Conservation (phyloP, 305 asterid genomes). For the Solanum hybrid region DNA sequence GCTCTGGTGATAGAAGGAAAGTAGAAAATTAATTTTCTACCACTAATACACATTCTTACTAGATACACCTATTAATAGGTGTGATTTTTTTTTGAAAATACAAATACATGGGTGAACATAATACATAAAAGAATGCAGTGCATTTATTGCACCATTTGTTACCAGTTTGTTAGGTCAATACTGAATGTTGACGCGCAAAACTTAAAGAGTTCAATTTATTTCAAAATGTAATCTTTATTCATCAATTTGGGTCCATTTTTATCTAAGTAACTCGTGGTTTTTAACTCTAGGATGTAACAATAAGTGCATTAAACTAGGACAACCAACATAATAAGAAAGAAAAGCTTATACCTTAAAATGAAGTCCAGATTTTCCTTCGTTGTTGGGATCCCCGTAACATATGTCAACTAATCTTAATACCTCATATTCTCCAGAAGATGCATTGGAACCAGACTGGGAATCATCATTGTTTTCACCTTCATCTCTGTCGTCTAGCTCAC, state of each 20-base stretch:
- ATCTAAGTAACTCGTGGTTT: neutral
- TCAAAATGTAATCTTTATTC: neutral
- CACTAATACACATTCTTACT: neutral
- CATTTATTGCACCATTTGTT: neutral
- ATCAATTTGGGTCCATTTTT: neutral
- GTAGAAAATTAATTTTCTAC: neutral
- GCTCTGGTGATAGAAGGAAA: neutral
- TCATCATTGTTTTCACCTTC: constrained; percentile 8
- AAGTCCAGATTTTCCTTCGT: constrained; percentile 41
- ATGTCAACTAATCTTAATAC: constrained; percentile 56
- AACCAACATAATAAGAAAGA: neutral
- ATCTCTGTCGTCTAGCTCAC: neutral
- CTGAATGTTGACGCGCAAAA: neutral
- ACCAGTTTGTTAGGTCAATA: neutral
- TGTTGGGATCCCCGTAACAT: constrained; percentile 58
- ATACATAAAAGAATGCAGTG: neutral
- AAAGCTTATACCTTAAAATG: constrained; percentile 49
- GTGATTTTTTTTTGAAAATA: neutral
- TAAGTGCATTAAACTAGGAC: neutral
- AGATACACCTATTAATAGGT: neutral
- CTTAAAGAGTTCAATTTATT: neutral
- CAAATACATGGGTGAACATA: neutral
- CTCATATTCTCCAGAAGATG: constrained; percentile 38
- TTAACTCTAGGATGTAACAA: neutral
- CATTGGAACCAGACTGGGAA: constrained; percentile 6